These are phyloP conservation scores for Globisporangium perplexum DNA, from an alignment of 352 stramenopile genomes.

Conservation along the genomic window DNA sequence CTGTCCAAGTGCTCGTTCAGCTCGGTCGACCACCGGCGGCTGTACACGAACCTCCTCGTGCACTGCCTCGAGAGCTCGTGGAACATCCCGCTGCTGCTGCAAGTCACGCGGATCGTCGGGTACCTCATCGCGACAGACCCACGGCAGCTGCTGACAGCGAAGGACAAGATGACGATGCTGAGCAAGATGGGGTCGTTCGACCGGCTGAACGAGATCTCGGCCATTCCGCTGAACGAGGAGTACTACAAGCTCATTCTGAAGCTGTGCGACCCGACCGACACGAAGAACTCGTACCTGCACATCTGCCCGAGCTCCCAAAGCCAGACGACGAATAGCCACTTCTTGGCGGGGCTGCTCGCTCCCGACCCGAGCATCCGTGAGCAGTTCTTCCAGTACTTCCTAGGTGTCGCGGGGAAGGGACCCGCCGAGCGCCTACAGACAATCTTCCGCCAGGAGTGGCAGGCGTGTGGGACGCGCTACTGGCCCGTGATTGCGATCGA, in stretches of 20 bases:
- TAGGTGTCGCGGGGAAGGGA: slow-evolving; percentile 28
- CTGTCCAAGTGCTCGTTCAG: slow-evolving; percentile 79
- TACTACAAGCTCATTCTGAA: slow-evolving; percentile 78
- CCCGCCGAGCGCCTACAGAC: slow-evolving; percentile 55
- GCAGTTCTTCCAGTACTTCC: slow-evolving; percentile 74
- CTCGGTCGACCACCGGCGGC: slow-evolving; percentile 55
- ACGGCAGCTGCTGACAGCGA: slow-evolving; percentile 70
- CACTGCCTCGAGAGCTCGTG: slow-evolving; percentile 83
- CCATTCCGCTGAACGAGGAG: slow-evolving; percentile 70
- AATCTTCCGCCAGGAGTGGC: slow-evolving; percentile 81
- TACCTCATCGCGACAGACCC: slow-evolving; percentile 50
- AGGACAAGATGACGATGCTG: slow-evolving; percentile 86
- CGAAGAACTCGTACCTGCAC: slow-evolving; percentile 69
- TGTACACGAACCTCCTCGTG: slow-evolving; percentile 82
- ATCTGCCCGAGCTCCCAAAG: slow-evolving; percentile 53
- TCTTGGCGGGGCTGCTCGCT: slow-evolving; percentile 75
- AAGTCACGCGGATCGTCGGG: slow-evolving; percentile 77
- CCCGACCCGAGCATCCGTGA: slow-evolving; percentile 53
- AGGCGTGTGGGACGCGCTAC: slow-evolving; percentile 79
- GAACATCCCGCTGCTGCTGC: slow-evolving; percentile 77
- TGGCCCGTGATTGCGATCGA: slow-evolving; percentile 82
- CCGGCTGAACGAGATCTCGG: slow-evolving; percentile 79
- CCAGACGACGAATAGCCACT: slow-evolving; percentile 68
- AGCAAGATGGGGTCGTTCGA: slow-evolving; percentile 86
- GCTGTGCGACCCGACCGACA: slow-evolving; percentile 61